Conservation (phyloP, 2,329 filamentous ascomycete genomes). For the Raffaelea arxii region DNA sequence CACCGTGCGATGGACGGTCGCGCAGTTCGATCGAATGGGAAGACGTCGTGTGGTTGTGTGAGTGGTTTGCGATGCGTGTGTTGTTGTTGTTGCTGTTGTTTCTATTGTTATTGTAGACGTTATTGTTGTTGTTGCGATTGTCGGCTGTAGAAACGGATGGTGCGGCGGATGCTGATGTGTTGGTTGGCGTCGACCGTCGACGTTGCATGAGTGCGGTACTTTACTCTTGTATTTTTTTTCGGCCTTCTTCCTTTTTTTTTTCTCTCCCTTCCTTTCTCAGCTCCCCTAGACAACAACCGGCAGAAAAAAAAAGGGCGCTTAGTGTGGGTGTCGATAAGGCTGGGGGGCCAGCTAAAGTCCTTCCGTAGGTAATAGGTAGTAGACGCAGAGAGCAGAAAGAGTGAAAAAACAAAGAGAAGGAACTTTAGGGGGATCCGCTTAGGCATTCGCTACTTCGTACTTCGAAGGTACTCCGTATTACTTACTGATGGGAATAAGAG, state of each 20-base stretch:
- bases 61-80: not conserved
- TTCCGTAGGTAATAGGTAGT: too few relatives aligned
- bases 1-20: conserved; percentile 10
- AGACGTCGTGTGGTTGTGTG: not conserved
- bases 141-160: conserved; percentile 1
- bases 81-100: not conserved
- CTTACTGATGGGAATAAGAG: too few relatives aligned
- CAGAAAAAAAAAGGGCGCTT: not conserved
- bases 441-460: too few relatives aligned
- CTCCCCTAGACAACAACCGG: too few relatives aligned
- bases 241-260: not conserved
- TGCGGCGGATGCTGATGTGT: conserved; percentile 5
- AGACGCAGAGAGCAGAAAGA: too few relatives aligned
- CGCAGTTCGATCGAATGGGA: conserved; percentile 10
- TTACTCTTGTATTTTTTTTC: not conserved
- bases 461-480: too few relatives aligned
- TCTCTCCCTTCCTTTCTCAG: not conserved
- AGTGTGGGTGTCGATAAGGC: too few relatives aligned
- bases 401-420: too few relatives aligned
- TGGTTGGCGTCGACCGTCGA: conserved; percentile 9
- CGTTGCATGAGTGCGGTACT: conserved; percentile 11
- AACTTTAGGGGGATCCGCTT: too few relatives aligned
- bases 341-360: too few relatives aligned
- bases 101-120: not conserved
- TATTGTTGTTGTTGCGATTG: not conserved